Percentiles rank a stretch among this genome's conserved stretches.
These are phyloP conservation scores for Ceratocystis lukuohia DNA, from an alignment of 2,329 filamentous ascomycete genomes.

Conservation along the genomic window DNA sequence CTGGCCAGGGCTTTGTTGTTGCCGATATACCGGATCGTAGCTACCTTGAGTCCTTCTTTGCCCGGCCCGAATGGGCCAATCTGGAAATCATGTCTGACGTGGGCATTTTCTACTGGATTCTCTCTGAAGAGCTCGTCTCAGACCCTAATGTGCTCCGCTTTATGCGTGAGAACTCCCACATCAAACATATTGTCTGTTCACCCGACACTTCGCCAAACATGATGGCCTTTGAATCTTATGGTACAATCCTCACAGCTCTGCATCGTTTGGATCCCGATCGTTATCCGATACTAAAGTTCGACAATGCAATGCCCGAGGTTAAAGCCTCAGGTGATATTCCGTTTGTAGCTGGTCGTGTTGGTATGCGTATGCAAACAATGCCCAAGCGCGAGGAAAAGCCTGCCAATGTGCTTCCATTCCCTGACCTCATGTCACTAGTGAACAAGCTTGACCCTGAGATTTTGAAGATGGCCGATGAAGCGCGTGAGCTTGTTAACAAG, in stretches of 20 bases:
- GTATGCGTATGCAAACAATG: constrained; percentile 35
- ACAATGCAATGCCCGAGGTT: constrained; percentile 35
- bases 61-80: constrained; percentile 58
- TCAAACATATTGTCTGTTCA: constrained; percentile 68
- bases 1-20: constrained; percentile 63
- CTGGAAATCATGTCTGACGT: constrained; percentile 49
- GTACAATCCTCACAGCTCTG: constrained; percentile 54
- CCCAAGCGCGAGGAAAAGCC: constrained; percentile 35
- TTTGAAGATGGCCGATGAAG: constrained; percentile 38
- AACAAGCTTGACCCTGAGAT: constrained; percentile 32
- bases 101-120: constrained; percentile 63
- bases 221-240: constrained; percentile 54
- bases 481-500: constrained; percentile 31
- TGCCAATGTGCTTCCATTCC: constrained; percentile 33
- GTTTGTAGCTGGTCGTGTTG: constrained; percentile 32
- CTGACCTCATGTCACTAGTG: constrained; percentile 35
- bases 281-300: constrained; percentile 56
- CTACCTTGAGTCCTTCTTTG: constrained; percentile 57
- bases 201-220: constrained; percentile 62
- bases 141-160: constrained; percentile 55
- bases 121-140: constrained; percentile 53
- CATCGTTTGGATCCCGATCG: constrained; percentile 58
- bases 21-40: constrained; percentile 60
- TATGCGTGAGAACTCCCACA: constrained; percentile 44
- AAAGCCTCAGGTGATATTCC: constrained; percentile 19